A percentile compares a stretch with the other conserved stretches of the same genome.
Evolutionary conservation across 306 rosid species (phyloP).

Genomic region (Quercus robur): DNA sequence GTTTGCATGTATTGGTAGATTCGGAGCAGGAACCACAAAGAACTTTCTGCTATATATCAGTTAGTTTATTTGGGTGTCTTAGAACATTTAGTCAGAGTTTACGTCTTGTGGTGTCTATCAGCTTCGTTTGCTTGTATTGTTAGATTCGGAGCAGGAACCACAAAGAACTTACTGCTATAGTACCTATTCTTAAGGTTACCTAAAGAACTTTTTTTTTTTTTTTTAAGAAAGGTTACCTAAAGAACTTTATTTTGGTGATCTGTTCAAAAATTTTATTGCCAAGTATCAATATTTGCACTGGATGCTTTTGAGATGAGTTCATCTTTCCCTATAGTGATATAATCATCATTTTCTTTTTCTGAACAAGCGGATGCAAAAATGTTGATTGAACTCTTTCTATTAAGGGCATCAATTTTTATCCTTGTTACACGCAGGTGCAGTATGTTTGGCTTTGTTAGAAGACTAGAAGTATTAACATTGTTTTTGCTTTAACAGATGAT

Average conservation of each 20-base stretch:
- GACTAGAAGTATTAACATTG: slow-evolving; percentile 44
- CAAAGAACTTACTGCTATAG: background rate
- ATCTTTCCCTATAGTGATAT: no score
- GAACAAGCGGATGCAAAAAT: no score
- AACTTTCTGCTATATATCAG: background rate
- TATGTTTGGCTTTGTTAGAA: no score
- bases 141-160: background rate
- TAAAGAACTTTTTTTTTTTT: background rate
- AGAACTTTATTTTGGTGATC: background rate
- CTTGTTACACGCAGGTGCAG: no score
- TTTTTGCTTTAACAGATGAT: slow-evolving; percentile 71
- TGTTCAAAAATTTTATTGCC: background rate
- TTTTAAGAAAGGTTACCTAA: no score
- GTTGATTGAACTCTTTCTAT: no score
- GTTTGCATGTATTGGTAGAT: background rate
- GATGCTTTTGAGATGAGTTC: background rate
- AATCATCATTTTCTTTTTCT: no score
- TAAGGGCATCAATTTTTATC: background rate
- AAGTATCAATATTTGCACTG: background rate
- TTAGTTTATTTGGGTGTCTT: background rate
- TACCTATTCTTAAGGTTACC: no score
- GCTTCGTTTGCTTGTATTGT: background rate
- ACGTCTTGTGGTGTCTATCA: background rate
- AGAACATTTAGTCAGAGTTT: background rate
- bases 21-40: background rate